A percentile compares a stretch with the other conserved stretches of the same genome.
Conservation (phyloP, 495 filamentous ascomycete genomes). For the Elasticomyces elasticus region DNA sequence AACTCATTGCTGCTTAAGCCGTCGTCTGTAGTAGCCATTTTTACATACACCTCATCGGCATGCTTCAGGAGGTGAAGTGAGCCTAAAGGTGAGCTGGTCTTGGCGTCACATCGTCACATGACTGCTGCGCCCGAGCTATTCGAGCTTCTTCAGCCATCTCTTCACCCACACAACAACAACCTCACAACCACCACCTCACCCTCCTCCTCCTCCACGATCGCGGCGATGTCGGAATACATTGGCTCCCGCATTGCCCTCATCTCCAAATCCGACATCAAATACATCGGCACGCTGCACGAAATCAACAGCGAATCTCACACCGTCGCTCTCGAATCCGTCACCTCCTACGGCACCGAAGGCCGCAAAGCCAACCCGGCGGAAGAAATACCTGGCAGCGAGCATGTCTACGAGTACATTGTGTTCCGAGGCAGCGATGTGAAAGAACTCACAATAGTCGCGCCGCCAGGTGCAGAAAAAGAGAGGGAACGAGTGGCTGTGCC, state of each 20-base stretch:
- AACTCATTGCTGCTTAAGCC: constrained; percentile 15
- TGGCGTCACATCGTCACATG: background rate
- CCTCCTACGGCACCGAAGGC: constrained; percentile 86
- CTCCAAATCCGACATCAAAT: constrained; percentile 95
- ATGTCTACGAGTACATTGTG: constrained; percentile 96
- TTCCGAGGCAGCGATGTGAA: constrained; percentile 98
- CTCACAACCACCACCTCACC: constrained; percentile 4
- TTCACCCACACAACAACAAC: background rate
- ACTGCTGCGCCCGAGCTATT: background rate
- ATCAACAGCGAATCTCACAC: constrained; percentile 96
- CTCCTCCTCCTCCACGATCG: constrained; percentile 11
- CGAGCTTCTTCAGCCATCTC: too few species aligned
- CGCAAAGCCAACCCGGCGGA: constrained; percentile 65
- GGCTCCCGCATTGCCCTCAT: constrained; percentile 77
- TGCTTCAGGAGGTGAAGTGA: background rate
- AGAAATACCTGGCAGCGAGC: constrained; percentile 69
- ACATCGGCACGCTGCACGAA: constrained; percentile 90
- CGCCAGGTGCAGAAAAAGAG: constrained; percentile 51
- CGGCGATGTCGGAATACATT: constrained; percentile 53
- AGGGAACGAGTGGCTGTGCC: constrained; percentile 62
- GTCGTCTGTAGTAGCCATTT: background rate
- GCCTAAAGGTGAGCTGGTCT: too few species aligned
- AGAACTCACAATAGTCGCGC: constrained; percentile 83
- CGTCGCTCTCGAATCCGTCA: constrained; percentile 90
- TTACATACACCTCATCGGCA: background rate